phyloP scores from a whole-genome alignment of 345 rosid species.

The Arabis alpina region DNA sequence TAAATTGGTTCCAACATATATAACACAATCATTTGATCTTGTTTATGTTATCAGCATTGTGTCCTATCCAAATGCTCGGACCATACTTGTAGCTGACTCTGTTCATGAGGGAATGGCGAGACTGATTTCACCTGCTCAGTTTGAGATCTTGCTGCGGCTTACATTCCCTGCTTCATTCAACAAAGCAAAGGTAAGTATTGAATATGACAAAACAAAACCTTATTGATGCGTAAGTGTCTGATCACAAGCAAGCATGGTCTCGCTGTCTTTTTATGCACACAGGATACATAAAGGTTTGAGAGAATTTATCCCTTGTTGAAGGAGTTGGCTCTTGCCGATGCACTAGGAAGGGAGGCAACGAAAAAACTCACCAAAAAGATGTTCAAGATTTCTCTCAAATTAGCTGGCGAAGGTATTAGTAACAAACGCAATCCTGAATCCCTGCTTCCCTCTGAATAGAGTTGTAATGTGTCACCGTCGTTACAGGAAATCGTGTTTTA shows the following conservation, averaged over 20 bases:
- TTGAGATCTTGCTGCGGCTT: constrained; percentile 56
- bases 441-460: too few relatives aligned
- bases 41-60: constrained; percentile 52
- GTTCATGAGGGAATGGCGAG: constrained; percentile 57
- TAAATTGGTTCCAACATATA: too few relatives aligned
- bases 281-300: constrained; percentile 73
- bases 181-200: constrained; percentile 53
- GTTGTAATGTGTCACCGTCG: too few relatives aligned
- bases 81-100: constrained; percentile 54
- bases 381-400: too few relatives aligned
- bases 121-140: constrained; percentile 58
- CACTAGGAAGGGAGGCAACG: too few relatives aligned
- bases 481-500: too few relatives aligned
- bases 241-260: constrained; percentile 1
- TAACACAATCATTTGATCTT: constrained; percentile 1
- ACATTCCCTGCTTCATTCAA: constrained; percentile 61
- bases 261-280: constrained; percentile 6
- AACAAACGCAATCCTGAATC: too few relatives aligned
- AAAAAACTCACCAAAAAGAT: too few relatives aligned
- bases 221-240: neutral
- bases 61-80: constrained; percentile 53
- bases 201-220: neutral
- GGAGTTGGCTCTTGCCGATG: too few relatives aligned
- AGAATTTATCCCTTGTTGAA: constrained; percentile 54
- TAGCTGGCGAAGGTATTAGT: too few relatives aligned